Evolutionary conservation across 1,139 yeast genomes (phyloP).

Genomic region (Protomyces macrosporus): DNA sequence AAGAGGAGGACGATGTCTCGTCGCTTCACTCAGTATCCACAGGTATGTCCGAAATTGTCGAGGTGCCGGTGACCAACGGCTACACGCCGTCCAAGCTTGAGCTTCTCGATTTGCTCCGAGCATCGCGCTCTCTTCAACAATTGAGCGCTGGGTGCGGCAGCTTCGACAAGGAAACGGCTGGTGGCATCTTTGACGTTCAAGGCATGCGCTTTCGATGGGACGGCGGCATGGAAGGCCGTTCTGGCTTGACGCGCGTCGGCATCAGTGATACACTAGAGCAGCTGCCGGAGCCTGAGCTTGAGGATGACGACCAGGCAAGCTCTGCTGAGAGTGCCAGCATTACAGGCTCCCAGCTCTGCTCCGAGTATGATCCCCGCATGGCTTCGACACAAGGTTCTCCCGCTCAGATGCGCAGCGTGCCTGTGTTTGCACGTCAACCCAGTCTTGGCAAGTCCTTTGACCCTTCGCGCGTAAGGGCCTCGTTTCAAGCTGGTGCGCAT

Average conservation of each 20-base stretch:
- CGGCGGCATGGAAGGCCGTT: not conserved
- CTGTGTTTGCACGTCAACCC: not conserved
- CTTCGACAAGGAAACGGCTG: not conserved
- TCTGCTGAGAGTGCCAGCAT: not conserved
- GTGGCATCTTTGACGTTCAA: not conserved
- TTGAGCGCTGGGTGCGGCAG: not conserved
- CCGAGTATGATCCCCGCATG: not conserved
- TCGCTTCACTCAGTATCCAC: not conserved
- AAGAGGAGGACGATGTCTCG: not conserved
- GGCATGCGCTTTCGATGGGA: not conserved
- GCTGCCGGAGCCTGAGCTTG: not conserved
- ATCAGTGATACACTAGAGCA: not conserved
- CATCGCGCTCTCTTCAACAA: constrained; percentile 17
- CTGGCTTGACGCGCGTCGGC: not conserved
- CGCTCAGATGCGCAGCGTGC: not conserved
- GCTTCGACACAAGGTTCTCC: not conserved
- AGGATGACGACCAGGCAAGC: not conserved
- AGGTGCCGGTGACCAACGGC: not conserved
- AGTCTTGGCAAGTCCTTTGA: too few relatives aligned
- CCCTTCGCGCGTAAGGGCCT: too few relatives aligned
- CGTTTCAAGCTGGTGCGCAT: too few relatives aligned
- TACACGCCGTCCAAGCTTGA: constrained; percentile 9
- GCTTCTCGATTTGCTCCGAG: constrained; percentile 16
- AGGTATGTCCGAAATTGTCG: not conserved
- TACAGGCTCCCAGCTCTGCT: not conserved